Conservation (phyloP, 1,139 yeast species). For the Lodderomyces orthopsilosis region DNA sequence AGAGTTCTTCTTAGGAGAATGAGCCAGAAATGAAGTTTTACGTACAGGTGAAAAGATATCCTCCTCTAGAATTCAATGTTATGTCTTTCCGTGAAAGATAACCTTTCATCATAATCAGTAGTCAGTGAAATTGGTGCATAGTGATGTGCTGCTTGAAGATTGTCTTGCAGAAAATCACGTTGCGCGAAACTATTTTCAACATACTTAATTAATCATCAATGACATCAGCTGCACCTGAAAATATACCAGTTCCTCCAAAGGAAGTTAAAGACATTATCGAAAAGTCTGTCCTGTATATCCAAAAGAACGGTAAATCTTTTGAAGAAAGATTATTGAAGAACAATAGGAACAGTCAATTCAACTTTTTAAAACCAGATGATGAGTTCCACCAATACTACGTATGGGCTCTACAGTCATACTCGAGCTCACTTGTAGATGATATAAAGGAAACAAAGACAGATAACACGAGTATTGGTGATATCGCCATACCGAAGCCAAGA, state of each 20-base stretch:
- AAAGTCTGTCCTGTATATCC: conserved; percentile 71
- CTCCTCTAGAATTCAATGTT: too few species aligned
- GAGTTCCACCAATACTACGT: conserved; percentile 58
- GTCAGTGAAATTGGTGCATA: too few species aligned
- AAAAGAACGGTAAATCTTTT: conserved; percentile 64
- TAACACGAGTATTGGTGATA: conserved; percentile 5
- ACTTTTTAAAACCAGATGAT: conserved; percentile 55
- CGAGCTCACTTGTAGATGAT: neutral
- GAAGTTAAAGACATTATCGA: conserved; percentile 57
- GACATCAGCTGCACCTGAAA: conserved; percentile 27
- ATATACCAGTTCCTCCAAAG: conserved; percentile 54
- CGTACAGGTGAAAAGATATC: too few species aligned
- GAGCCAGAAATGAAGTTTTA: too few species aligned
- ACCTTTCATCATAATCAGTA: too few species aligned
- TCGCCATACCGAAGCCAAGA: conserved; percentile 14
- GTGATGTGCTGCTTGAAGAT: too few species aligned
- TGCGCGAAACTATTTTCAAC: too few species aligned
- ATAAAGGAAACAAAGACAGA: neutral
- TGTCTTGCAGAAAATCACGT: too few species aligned
- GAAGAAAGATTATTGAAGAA: conserved; percentile 58
- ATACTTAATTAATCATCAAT: neutral
- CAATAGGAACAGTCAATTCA: conserved; percentile 52
- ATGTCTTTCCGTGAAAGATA: too few species aligned
- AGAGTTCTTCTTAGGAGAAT: too few species aligned
- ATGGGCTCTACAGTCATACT: conserved; percentile 19